Conservation (phyloP, 805 yeast genomes). For the Kuraishia piskuri region DNA sequence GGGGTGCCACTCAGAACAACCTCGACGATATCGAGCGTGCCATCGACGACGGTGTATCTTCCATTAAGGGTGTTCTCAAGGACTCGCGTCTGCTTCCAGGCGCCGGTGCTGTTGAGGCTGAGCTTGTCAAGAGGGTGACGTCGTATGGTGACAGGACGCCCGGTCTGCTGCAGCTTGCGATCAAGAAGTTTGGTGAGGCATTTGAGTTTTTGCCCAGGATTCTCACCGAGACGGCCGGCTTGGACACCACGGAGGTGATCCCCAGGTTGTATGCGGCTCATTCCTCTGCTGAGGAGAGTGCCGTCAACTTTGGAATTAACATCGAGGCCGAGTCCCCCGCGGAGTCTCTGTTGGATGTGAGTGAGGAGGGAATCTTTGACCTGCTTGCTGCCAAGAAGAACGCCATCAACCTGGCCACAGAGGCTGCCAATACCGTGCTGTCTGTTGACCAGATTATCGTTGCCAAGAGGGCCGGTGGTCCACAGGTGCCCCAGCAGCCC, state of each 20-base stretch:
- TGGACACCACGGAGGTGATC: constrained; percentile 83
- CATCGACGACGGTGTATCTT: constrained; percentile 92
- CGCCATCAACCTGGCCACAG: constrained; percentile 91
- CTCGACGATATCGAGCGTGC: constrained; percentile 96
- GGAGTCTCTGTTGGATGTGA: constrained; percentile 66
- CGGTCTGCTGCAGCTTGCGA: constrained; percentile 86
- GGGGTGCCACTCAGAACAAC: constrained; percentile 94
- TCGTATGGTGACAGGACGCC: constrained; percentile 91
- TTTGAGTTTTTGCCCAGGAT: constrained; percentile 92
- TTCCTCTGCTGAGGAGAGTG: constrained; percentile 34
- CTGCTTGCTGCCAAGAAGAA: constrained; percentile 71
- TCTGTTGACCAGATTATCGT: constrained; percentile 95
- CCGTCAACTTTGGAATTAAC: constrained; percentile 51
- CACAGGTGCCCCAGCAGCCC: constrained; percentile 77
- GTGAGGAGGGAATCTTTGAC: constrained; percentile 65
- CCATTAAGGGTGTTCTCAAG: constrained; percentile 81
- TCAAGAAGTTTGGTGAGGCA: constrained; percentile 88
- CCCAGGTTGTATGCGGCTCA: constrained; percentile 88
- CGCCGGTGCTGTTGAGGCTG: constrained; percentile 93
- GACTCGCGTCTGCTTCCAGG: constrained; percentile 83
- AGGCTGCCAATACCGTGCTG: constrained; percentile 84
- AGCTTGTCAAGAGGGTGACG: constrained; percentile 70
- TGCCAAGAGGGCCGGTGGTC: constrained; percentile 99
- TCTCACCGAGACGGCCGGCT: constrained; percentile 89
- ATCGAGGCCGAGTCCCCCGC: constrained; percentile 59